Evolutionary conservation across 305 asterid genomes (phyloP), one percentile per base, ranked within the genome.

Genomic region (Rubia peregrina): DNA sequence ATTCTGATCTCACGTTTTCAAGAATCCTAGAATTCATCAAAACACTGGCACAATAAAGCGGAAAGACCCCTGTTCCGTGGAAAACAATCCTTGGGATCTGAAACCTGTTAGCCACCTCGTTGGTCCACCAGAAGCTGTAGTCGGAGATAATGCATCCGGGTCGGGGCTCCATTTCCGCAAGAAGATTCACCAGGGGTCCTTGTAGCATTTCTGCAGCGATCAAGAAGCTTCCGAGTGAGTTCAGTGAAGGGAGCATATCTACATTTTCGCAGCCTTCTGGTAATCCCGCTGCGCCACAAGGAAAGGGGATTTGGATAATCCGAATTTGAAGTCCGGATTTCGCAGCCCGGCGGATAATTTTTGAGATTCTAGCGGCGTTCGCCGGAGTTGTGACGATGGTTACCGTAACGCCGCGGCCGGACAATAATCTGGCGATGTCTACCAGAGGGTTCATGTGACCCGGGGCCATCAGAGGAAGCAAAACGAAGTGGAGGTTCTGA

Each of bases 71-170:
- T 16, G 77, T 48, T 1, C 87, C 81, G 3, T 87, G 86, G 43
- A 87, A 87, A 63, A 83, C 75, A 30, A 81, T 75, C 82, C 88
- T 80, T 3, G 87, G 90, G 63, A 87, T 83, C 5, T 74, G 64
- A 65, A 85, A 81, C 0, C 22, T 75, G 0, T 75, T 38, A 11
- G 86, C 86, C 0, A 85, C 61, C 12, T 24, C 42, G 63, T 78
- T 83, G 0, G 88, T 82, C 89, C 96, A 87, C 0, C 85, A 80
- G 56, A 82, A 77, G 53, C 79, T 74, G 82, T 80, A 67, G 67
- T 86, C 92, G 7, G 90, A 83, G 21, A 86, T 86, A 30, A 89
- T 19, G 75, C 95, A 89, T 63, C 55, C 76, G 30, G 90, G 89
- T 3, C 26, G 79, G 7, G 85, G 86, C 2, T 61, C 57, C 36